Evolutionary conservation across 164 flowering plant genomes (phyloP), one percentile per base, ranked within the genome.

Genomic region (Berberis vulgaris): DNA sequence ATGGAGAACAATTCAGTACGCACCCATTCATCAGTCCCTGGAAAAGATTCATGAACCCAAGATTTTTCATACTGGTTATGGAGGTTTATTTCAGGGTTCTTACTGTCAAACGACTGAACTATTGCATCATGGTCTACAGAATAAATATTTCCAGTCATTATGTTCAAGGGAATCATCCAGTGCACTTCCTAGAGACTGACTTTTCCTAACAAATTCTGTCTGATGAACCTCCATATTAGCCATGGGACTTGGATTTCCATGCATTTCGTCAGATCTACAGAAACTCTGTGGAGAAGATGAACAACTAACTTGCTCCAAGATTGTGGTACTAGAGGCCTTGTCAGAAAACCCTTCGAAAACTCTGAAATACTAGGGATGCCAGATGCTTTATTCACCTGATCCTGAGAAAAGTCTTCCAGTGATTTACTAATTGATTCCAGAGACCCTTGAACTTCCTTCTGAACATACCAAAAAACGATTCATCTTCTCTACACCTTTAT

Each of bases 101-200:
- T 75, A 56, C 39, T 64, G 12, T 72, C 66, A 66, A 61, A 71
- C 45, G 62, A 44, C 40, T 84, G 7, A 1, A 6, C 26, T 26
- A 26, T 26, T 26, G 26, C 26, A 26, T 26, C 26, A 26, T 26
- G 26, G 26, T 26, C 26, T 26, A 26, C 26, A 26, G 26, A 26
- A 26, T 26, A 26, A 26, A 26, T 10, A 3, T 43, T 65, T 1
- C 52, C 63, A 41, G 5, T 68, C 77, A 64, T 69, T 73, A 2
- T 62, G 63, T 49, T 74, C 70, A 54, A 13, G 4, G 41, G 58
- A 42, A 58, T 74, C 92, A 66, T 78, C 77, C 59, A 87, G 57
- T 49, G 69, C 83, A 83, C 80, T 79, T 67, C 91, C 97, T 9
- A 84, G 71, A 71, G 97, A 94, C 61, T 65, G 76, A 76, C 96